Percentiles rank a stretch among this genome's conserved stretches.
phyloP scores from a whole-genome alignment of 148 eudicot species.

The Arctostaphylos glauca region DNA sequence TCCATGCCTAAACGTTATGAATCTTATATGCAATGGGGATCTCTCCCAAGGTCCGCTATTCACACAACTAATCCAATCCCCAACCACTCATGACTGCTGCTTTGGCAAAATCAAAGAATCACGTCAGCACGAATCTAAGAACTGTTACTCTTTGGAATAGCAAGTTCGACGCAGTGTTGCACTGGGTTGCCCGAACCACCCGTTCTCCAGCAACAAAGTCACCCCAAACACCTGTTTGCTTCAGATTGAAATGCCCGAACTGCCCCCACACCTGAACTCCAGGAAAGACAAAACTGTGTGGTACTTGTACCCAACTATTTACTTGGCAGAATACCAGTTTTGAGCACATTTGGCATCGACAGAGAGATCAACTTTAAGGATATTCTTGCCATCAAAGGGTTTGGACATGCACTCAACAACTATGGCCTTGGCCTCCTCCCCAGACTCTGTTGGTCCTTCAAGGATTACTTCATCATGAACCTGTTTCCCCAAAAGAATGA shows the following conservation, averaged over 20 bases:
- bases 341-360: constrained; percentile 91
- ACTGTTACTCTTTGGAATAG: neutral
- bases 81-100: neutral
- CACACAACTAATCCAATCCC: neutral
- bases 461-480: constrained; percentile 93
- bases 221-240: neutral
- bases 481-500: constrained; percentile 35
- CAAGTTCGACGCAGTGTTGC: neutral
- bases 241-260: neutral
- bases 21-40: neutral
- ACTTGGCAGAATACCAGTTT: constrained; percentile 92
- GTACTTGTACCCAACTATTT: constrained; percentile 15
- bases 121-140: neutral
- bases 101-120: neutral
- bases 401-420: constrained; percentile 92
- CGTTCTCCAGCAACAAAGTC: too few species aligned
- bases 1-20: neutral
- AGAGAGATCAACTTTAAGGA: constrained; percentile 65
- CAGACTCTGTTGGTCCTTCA: constrained; percentile 92
- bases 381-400: constrained; percentile 76
- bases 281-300: neutral
- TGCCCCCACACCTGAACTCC: neutral
- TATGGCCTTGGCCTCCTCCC: constrained; percentile 68
- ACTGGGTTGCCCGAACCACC: neutral
- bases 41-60: neutral